Conservation (phyloP, 768 basidiomycete species). For the Cantharellus cinnabarinus region DNA sequence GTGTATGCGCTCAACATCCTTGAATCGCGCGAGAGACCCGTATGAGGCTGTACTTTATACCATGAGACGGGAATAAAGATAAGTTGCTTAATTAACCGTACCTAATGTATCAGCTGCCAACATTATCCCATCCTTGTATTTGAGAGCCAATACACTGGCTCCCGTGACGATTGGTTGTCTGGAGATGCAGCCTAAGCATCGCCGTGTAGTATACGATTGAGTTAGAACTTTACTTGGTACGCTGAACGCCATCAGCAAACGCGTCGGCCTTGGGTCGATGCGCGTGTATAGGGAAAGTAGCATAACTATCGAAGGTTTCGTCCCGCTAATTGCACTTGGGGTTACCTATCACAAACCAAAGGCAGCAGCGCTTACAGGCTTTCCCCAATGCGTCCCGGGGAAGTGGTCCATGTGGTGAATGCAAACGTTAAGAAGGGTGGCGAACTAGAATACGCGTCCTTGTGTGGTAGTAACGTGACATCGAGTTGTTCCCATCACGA, state of each 20-base stretch:
- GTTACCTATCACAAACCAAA: background rate
- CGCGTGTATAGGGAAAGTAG: background rate
- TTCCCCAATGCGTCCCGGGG: background rate
- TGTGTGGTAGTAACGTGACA: too few relatives aligned
- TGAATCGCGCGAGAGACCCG: constrained; percentile 92
- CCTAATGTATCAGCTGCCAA: constrained; percentile 96
- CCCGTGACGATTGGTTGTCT: constrained; percentile 93
- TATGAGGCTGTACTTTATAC: constrained; percentile 52
- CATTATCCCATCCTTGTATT: constrained; percentile 94
- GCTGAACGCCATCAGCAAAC: constrained; percentile 48
- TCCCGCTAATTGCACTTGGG: background rate
- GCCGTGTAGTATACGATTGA: background rate
- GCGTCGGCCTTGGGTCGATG: constrained; percentile 19
- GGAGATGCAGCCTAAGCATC: background rate
- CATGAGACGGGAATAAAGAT: background rate
- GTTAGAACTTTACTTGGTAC: constrained; percentile 22
- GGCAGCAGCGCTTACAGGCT: background rate
- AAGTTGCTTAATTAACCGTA: constrained; percentile 17
- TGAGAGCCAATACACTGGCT: constrained; percentile 85
- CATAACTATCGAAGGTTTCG: background rate
- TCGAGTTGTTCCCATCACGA: too few relatives aligned
- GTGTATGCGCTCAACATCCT: constrained; percentile 77
- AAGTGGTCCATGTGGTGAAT: background rate
- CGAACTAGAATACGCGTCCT: background rate
- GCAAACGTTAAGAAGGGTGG: background rate